These are phyloP conservation scores for Rhododendron griersonianum DNA, from an alignment of 148 eudicot species.

Conservation along the genomic window DNA sequence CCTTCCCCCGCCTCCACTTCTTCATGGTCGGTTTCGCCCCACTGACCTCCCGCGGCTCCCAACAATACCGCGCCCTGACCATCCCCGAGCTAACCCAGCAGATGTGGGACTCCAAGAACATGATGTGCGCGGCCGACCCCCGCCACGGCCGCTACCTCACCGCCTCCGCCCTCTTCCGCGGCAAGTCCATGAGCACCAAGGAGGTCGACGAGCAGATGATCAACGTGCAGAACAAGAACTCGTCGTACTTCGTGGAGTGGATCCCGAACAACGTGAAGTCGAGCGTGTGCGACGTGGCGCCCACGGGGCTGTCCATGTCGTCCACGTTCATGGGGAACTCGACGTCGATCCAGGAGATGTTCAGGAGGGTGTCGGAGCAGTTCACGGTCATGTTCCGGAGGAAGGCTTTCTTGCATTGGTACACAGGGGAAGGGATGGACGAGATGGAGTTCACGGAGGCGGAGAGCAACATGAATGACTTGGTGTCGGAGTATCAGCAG, in stretches of 20 bases:
- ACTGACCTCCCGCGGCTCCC: slow-evolving; percentile 55
- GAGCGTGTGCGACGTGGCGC: not conserved
- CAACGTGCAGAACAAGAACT: slow-evolving; percentile 9
- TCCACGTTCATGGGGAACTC: slow-evolving; percentile 10
- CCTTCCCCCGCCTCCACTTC: slow-evolving; percentile 79
- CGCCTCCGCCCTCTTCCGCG: slow-evolving; percentile 58
- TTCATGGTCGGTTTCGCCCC: slow-evolving; percentile 83
- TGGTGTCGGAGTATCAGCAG: slow-evolving; percentile 13
- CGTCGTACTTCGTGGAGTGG: slow-evolving; percentile 8
- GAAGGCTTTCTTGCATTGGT: slow-evolving; percentile 19
- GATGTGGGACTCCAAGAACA: slow-evolving; percentile 55
- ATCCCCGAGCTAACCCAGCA: slow-evolving; percentile 42
- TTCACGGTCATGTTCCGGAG: slow-evolving; percentile 12
- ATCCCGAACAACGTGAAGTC: slow-evolving; percentile 9
- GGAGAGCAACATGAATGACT: slow-evolving; percentile 9
- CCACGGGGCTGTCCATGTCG: not conserved
- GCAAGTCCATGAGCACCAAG: slow-evolving; percentile 30
- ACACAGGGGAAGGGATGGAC: slow-evolving; percentile 11
- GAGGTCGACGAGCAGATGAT: slow-evolving; percentile 12
- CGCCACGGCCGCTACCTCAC: slow-evolving; percentile 54
- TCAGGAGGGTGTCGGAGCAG: slow-evolving; percentile 7
- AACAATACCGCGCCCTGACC: slow-evolving; percentile 54
- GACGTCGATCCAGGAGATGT: slow-evolving; percentile 12
- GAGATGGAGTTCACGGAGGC: slow-evolving; percentile 15
- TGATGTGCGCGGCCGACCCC: slow-evolving; percentile 50